These are phyloP conservation scores for Solanum chaucha DNA, from an alignment of 257 asterid species.

Conservation along the genomic window DNA sequence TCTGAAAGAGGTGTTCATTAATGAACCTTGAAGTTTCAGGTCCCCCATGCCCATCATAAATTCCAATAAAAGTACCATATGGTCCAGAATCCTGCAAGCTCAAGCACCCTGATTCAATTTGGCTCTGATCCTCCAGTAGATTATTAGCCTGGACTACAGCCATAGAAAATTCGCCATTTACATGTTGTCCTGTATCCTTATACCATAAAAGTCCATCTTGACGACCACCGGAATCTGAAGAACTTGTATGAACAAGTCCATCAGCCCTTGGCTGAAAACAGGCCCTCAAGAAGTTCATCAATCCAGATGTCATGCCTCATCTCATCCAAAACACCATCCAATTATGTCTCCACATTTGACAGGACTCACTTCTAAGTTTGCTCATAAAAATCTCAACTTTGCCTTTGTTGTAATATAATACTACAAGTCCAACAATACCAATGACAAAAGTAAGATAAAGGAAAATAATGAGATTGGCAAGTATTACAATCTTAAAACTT, in stretches of 20 bases:
- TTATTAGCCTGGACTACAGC: constrained; percentile 79
- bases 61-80: constrained; percentile 55
- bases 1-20: constrained; percentile 49
- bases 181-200: constrained; percentile 61
- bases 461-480: background rate
- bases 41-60: constrained; percentile 79
- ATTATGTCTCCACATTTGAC: constrained; percentile 27
- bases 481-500: background rate
- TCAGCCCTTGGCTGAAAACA: constrained; percentile 53
- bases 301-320: constrained; percentile 66
- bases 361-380: background rate
- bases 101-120: constrained; percentile 55
- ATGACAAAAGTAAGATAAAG: background rate
- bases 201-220: constrained; percentile 71
- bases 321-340: constrained; percentile 62
- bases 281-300: constrained; percentile 54
- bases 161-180: constrained; percentile 66
- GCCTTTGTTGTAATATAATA: background rate
- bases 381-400: background rate
- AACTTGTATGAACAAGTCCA: constrained; percentile 29
- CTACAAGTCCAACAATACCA: background rate
- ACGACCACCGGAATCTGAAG: constrained; percentile 46
- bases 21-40: constrained; percentile 62
- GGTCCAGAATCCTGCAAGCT: constrained; percentile 54
- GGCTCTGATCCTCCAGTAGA: constrained; percentile 68